Percentiles rank a stretch among this genome's conserved stretches.
Conservation (phyloP, 495 filamentous ascomycete genomes). For the Gamarada debralockiae region DNA sequence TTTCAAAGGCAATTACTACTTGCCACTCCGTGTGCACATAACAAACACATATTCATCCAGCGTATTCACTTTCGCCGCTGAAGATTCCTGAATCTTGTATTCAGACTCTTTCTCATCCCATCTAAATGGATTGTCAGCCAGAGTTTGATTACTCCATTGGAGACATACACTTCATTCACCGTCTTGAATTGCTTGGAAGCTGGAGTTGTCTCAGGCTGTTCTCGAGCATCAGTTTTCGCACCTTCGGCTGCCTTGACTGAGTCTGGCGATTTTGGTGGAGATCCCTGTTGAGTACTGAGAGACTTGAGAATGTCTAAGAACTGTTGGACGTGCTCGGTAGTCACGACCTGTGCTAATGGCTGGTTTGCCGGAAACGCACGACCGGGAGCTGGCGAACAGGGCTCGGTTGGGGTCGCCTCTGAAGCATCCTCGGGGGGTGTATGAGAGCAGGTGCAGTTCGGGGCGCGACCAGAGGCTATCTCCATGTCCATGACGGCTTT, state of each 20-base stretch:
- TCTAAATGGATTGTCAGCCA: conserved; percentile 44
- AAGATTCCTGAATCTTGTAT: conserved; percentile 76
- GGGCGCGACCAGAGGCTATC: not conserved
- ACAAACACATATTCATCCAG: conserved; percentile 83
- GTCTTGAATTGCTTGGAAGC: conserved; percentile 59
- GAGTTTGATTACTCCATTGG: not conserved
- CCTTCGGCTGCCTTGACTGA: no score
- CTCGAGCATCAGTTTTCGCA: no score
- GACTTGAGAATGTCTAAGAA: not conserved
- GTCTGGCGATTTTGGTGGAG: no score
- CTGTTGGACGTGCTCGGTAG: not conserved
- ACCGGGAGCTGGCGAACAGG: conserved; percentile 2
- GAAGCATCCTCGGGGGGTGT: not conserved
- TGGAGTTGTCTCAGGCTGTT: not conserved
- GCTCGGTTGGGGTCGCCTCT: conserved; percentile 1
- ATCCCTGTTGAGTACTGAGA: not conserved
- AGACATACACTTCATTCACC: conserved; percentile 61
- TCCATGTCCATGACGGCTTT: conserved; percentile 10
- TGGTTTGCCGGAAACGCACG: conserved; percentile 1
- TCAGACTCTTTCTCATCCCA: conserved; percentile 54
- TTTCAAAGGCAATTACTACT: not conserved
- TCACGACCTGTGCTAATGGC: not conserved
- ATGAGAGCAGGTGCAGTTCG: conserved; percentile 6
- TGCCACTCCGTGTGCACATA: conserved; percentile 42
- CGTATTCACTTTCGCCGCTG: conserved; percentile 56